Percentiles rank a stretch among this genome's conserved stretches.
Evolutionary conservation across 164 flowering plant species (phyloP).

Genomic region (Magnolia officinalis): DNA sequence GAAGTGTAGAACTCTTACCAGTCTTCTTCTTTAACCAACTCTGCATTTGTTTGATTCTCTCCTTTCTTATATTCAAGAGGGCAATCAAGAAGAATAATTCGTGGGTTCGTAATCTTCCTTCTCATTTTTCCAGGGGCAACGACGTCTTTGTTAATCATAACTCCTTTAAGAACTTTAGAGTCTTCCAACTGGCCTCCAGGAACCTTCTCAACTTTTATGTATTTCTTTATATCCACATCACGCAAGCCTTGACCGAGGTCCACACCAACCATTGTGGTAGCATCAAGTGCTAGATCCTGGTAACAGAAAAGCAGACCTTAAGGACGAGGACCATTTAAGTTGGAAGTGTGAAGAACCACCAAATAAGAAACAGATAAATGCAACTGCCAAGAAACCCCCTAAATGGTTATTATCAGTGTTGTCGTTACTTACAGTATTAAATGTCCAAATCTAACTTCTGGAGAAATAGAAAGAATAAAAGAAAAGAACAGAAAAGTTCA

Average conservation of each 20-base stretch:
- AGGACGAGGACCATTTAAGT: too few relatives aligned
- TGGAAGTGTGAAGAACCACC: too few relatives aligned
- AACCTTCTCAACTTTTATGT: constrained; percentile 87
- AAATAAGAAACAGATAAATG: too few relatives aligned
- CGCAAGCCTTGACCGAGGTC: constrained; percentile 88
- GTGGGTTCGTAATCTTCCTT: constrained; percentile 89
- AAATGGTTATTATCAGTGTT: too few relatives aligned
- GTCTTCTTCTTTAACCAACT: constrained; percentile 85
- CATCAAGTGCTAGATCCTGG: constrained; percentile 91
- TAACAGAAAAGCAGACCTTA: constrained; percentile 3
- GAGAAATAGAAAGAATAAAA: too few relatives aligned
- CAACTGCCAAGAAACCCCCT: too few relatives aligned
- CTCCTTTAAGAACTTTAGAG: constrained; percentile 82
- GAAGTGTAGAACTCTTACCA: constrained; percentile 30
- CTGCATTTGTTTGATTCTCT: constrained; percentile 97
- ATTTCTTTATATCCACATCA: constrained; percentile 92
- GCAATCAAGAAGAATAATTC: constrained; percentile 84
- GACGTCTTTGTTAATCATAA: constrained; percentile 94
- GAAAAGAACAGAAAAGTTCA: too few relatives aligned
- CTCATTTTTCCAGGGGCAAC: constrained; percentile 97
- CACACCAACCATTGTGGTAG: constrained; percentile 82
- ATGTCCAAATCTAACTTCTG: too few relatives aligned
- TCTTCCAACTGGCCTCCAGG: constrained; percentile 98
- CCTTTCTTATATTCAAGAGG: constrained; percentile 97
- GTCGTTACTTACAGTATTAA: too few relatives aligned